Base-by-base conservation (phyloP, 257 asterid species). In the Jaltomata sinuosa region DNA sequence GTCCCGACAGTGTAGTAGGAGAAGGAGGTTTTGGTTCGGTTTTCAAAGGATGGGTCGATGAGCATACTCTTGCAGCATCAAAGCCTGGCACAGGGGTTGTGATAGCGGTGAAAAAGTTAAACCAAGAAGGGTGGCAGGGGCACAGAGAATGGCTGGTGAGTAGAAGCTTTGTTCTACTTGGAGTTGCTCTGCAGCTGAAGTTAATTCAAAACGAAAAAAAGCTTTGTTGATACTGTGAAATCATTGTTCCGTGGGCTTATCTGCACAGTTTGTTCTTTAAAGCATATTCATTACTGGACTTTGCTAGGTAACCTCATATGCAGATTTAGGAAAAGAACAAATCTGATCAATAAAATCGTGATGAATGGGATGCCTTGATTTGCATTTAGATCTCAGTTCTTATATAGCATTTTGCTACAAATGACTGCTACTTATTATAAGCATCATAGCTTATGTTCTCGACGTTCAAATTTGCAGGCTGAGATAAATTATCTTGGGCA, bases 1-100 rank as follows among this genome's bases (percentile, higher is more conserved):
- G 99, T 38, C 95, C 94, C 0, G 99, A 96, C 83, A 93, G 99
- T 40, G 97, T 96, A 21, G 86, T 96, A 80, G 99, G 83, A 45
- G 76, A 25, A 84, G 86, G 83, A 52, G 86, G 79, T 36, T 76
- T 74, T 3, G 86, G 86, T 29, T 84, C 79, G 15, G 86, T 84
- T 14, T 84, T 71, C 83, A 84, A 84, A 47, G 86, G 86, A 11
- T 84, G 84, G 84, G 86, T 84, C 3, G 86, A 84, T 2, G 86
- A 84, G 54, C 69, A 61, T 45, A 71, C 84, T 32, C 84, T 78
- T 78, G 86, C 50, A 59, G 83, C 86, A 45, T 84, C 86, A 76
- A 84, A 77, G 84, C 83, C 77, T 8, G 86, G 86, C 31, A 11
- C 25, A 16, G 86, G 86, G 34, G 77, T 84, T 38, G 77, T 47